Conservation (phyloP, 805 yeast species). For the Ogataea henricii region DNA sequence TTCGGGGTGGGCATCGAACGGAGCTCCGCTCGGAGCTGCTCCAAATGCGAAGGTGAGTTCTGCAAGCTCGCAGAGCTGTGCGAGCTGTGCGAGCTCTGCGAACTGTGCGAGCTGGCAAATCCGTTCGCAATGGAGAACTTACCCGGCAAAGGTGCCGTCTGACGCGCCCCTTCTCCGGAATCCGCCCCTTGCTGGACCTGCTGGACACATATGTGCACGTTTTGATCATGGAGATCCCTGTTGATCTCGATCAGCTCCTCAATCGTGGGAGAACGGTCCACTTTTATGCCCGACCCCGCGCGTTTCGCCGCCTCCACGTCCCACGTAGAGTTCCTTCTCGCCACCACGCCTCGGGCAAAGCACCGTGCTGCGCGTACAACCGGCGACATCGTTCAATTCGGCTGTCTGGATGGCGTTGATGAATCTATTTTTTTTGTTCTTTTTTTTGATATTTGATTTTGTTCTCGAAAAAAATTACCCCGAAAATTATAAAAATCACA, state of each 20-base stretch:
- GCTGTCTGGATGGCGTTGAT: too few species aligned
- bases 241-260: constrained; percentile 20
- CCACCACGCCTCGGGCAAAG: not conserved
- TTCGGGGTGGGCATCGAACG: constrained; percentile 48
- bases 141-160: constrained; percentile 1
- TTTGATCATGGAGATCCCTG: constrained; percentile 17
- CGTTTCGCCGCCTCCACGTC: not conserved
- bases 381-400: not conserved
- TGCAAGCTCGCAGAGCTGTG: constrained; percentile 5
- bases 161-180: not conserved
- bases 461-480: too few species aligned
- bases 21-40: constrained; percentile 13
- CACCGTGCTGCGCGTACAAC: not conserved
- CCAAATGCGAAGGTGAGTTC: constrained; percentile 11
- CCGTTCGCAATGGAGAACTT: constrained; percentile 11
- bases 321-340: not conserved
- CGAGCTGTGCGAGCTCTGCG: not conserved
- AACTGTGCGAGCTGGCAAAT: not conserved
- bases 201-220: constrained; percentile 15
- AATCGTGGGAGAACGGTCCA: constrained; percentile 16
- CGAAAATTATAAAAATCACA: too few species aligned
- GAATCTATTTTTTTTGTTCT: too few species aligned
- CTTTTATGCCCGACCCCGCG: not conserved
- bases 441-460: too few species aligned
- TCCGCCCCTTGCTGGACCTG: not conserved